phyloP scores from a whole-genome alignment of 1,284 basidiomycete genomes.

The Ceratobasidium sp. region DNA sequence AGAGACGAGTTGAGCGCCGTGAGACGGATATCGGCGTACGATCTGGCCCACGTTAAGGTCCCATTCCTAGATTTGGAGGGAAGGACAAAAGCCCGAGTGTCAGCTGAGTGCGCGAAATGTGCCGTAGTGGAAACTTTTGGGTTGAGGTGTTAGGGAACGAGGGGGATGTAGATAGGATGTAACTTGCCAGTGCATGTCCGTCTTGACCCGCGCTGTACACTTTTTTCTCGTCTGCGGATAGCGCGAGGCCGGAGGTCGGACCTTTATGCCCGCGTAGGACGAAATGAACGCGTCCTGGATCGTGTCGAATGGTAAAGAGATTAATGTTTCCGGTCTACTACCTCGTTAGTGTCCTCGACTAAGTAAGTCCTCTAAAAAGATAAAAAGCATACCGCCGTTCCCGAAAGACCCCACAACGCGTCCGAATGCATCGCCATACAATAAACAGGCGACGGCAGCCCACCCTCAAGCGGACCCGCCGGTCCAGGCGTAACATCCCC shows the following conservation, averaged over 20 bases:
- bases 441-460: conserved; percentile 79
- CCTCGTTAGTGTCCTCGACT: neutral
- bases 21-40: conserved; percentile 83
- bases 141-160: neutral
- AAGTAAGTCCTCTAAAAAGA: conserved; percentile 1
- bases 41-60: conserved; percentile 93
- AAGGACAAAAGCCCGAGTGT: neutral
- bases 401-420: conserved; percentile 90
- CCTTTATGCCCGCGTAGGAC: conserved; percentile 81
- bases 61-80: conserved; percentile 81
- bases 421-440: conserved; percentile 91
- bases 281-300: conserved; percentile 86
- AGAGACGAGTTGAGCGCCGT: conserved; percentile 89
- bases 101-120: conserved; percentile 26
- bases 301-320: conserved; percentile 92
- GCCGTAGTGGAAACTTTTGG: conserved; percentile 8
- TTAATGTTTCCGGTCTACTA: conserved; percentile 86
- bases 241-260: conserved; percentile 87
- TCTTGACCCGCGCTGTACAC: conserved; percentile 97
- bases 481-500: conserved; percentile 53
- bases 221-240: conserved; percentile 85
- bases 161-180: neutral
- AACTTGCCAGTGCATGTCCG: conserved; percentile 85
- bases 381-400: conserved; percentile 73
- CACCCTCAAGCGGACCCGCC: conserved; percentile 62